phyloP scores from a whole-genome alignment of 495 filamentous ascomycete species.

The Neohortaea acidophila region DNA sequence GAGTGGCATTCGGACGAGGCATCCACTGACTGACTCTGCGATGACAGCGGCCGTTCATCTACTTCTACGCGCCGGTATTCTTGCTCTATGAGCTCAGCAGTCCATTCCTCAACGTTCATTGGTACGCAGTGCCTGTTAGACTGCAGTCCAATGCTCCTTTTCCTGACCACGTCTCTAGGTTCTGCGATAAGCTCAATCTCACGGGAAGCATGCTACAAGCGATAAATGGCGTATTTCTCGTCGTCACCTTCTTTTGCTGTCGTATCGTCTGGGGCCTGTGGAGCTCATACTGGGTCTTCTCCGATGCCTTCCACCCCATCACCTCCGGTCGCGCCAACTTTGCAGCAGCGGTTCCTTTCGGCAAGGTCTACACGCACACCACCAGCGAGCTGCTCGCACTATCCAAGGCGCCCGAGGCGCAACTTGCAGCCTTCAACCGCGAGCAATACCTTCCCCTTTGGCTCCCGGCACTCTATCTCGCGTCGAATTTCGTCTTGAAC shows the following conservation, averaged over 20 bases:
- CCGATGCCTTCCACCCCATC: constrained; percentile 56
- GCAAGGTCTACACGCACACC: neutral
- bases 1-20: neutral
- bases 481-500: constrained; percentile 67
- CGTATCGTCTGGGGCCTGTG: constrained; percentile 86
- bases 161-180: too few species aligned
- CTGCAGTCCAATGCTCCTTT: too few species aligned
- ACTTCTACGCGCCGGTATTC: constrained; percentile 81
- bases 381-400: neutral
- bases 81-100: constrained; percentile 96
- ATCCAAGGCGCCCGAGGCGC: constrained; percentile 4
- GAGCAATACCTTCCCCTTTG: constrained; percentile 47
- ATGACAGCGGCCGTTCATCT: constrained; percentile 74
- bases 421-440: constrained; percentile 11
- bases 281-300: constrained; percentile 59
- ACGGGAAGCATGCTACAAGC: constrained; percentile 71
- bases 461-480: constrained; percentile 63
- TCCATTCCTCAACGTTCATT: constrained; percentile 92
- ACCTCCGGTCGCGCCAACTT: constrained; percentile 1
- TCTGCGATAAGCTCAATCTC: constrained; percentile 92
- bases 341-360: neutral
- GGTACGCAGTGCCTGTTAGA: too few species aligned
- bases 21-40: neutral
- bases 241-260: constrained; percentile 67
- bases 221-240: constrained; percentile 68